Conservation (phyloP, 2,329 filamentous ascomycete species). For the Xylariaceae sp. region DNA sequence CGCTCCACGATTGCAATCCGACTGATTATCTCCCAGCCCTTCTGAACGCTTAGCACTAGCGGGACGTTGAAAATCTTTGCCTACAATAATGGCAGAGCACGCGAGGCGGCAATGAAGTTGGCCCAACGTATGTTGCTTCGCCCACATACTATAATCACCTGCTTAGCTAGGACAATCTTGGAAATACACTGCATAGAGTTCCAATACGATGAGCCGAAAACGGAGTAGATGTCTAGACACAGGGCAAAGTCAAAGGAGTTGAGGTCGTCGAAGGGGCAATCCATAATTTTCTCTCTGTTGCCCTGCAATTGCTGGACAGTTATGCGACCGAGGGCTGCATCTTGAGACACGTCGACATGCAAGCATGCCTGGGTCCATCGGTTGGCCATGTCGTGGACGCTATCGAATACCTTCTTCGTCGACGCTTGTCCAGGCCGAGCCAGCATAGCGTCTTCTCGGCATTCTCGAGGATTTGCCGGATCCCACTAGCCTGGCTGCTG, state of each 20-base stretch:
- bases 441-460: slow-evolving; percentile 37
- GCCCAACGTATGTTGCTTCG: slow-evolving; percentile 33
- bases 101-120: slow-evolving; percentile 29
- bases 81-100: slow-evolving; percentile 29
- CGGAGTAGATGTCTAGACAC: no score
- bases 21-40: slow-evolving; percentile 23
- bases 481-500: slow-evolving; percentile 21
- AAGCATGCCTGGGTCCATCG: slow-evolving; percentile 23
- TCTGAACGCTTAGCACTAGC: slow-evolving; percentile 22
- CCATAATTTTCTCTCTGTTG: no score
- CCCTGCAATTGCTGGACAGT: no score
- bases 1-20: slow-evolving; percentile 32
- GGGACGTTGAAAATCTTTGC: slow-evolving; percentile 31
- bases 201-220: slow-evolving; percentile 34
- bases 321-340: no score
- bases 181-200: slow-evolving; percentile 26
- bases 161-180: slow-evolving; percentile 32
- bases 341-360: slow-evolving; percentile 6
- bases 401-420: slow-evolving; percentile 28
- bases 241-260: slow-evolving; percentile 33
- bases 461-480: slow-evolving; percentile 27
- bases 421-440: slow-evolving; percentile 28
- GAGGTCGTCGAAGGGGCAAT: slow-evolving; percentile 26
- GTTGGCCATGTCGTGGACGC: slow-evolving; percentile 29
- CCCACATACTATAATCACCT: slow-evolving; percentile 31